phyloP scores from a whole-genome alignment of 129 eudicot species.

The Pulicaria dysenterica region DNA sequence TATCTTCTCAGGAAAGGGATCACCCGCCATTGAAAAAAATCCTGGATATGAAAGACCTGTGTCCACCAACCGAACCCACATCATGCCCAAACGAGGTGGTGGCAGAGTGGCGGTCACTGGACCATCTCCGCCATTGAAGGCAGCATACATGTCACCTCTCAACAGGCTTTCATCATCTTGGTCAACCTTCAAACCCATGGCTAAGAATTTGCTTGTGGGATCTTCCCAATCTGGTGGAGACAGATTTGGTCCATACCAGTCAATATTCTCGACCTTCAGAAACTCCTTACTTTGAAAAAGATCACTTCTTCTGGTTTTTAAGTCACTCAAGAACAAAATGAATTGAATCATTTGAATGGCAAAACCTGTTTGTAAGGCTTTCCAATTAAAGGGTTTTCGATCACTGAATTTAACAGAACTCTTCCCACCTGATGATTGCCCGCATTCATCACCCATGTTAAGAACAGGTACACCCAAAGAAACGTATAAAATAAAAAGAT shows the following conservation, averaged over 20 bases:
- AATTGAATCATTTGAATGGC: constrained; percentile 62
- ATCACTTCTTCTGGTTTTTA: constrained; percentile 69
- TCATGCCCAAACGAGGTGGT: constrained; percentile 45
- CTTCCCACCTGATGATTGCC: constrained; percentile 59
- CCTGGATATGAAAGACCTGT: constrained; percentile 77
- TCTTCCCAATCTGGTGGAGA: constrained; percentile 89
- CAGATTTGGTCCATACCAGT: constrained; percentile 60
- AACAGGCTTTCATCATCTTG: constrained; percentile 19
- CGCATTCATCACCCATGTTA: constrained; percentile 98
- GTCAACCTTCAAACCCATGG: constrained; percentile 60
- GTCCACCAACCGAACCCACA: constrained; percentile 80
- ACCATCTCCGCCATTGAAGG: constrained; percentile 61
- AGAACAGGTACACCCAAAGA: constrained; percentile 91
- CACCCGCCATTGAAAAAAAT: constrained; percentile 64
- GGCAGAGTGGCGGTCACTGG: constrained; percentile 56
- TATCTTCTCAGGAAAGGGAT: constrained; percentile 48
- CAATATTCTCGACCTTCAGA: constrained; percentile 63
- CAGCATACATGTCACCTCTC: constrained; percentile 60
- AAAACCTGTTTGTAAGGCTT: constrained; percentile 60
- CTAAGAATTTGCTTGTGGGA: constrained; percentile 64
- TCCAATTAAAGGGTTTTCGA: constrained; percentile 73
- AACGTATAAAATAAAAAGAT: constrained; percentile 64
- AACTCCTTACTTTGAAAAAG: constrained; percentile 68
- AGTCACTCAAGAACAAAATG: constrained; percentile 65
- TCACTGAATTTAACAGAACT: constrained; percentile 50